Conservation (phyloP, 805 yeast genomes). For the Kuraishia borneana region DNA sequence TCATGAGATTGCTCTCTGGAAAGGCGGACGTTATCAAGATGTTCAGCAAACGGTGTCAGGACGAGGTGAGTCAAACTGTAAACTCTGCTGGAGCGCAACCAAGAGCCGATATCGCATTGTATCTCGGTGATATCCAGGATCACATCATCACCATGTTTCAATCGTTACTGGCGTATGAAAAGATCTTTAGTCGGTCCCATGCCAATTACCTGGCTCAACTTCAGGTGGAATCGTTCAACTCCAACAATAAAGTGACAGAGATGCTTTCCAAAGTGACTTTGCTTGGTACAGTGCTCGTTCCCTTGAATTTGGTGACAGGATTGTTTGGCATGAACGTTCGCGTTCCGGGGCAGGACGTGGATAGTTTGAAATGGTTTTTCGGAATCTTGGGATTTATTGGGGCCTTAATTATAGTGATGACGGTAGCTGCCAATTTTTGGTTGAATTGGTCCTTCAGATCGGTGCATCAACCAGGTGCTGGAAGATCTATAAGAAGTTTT, state of each 20-base stretch:
- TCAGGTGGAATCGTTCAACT: slow-evolving; percentile 83
- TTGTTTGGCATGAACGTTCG: slow-evolving; percentile 91
- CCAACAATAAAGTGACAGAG: slow-evolving; percentile 77
- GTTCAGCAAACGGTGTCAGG: slow-evolving; percentile 93
- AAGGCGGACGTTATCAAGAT: slow-evolving; percentile 94
- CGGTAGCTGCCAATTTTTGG: slow-evolving; percentile 13
- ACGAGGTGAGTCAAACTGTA: slow-evolving; percentile 27
- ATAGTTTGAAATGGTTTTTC: slow-evolving; percentile 43
- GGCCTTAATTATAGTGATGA: slow-evolving; percentile 11
- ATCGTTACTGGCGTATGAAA: slow-evolving; percentile 80
- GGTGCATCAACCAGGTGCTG: neutral
- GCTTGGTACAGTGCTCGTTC: slow-evolving; percentile 83
- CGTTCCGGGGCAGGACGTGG: slow-evolving; percentile 59
- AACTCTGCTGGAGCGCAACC: slow-evolving; percentile 39
- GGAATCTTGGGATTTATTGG: slow-evolving; percentile 21
- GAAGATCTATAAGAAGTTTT: neutral
- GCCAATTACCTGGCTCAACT: slow-evolving; percentile 87
- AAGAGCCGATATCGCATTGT: slow-evolving; percentile 83
- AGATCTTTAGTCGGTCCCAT: slow-evolving; percentile 86
- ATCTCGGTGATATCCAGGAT: slow-evolving; percentile 92
- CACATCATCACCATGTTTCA: slow-evolving; percentile 95
- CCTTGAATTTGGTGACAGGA: slow-evolving; percentile 84
- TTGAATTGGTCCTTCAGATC: slow-evolving; percentile 6
- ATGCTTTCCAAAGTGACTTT: slow-evolving; percentile 84
- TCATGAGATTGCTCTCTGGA: slow-evolving; percentile 81